Evolutionary conservation across 2,329 filamentous ascomycete genomes (phyloP).

Genomic region (Escovopsis sp.): DNA sequence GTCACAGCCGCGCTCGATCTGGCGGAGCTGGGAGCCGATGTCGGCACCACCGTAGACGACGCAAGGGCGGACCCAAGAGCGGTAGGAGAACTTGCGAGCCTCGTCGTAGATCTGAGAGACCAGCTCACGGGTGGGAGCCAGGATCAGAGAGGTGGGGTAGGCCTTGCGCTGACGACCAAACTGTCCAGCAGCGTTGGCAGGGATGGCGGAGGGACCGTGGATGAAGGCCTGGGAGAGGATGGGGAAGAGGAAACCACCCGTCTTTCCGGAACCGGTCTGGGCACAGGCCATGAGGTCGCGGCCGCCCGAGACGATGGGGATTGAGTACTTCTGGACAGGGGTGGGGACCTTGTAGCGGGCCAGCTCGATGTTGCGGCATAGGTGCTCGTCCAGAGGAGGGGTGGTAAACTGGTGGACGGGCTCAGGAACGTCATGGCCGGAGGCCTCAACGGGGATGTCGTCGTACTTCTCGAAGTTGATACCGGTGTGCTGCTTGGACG

Average conservation of each 20-base stretch:
- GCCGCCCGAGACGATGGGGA: conserved; percentile 94
- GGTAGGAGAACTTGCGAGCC: conserved; percentile 94
- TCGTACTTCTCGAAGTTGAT: conserved; percentile 99
- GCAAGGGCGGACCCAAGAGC: conserved; percentile 95
- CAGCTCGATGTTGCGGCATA: conserved; percentile 83
- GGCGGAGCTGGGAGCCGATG: conserved; percentile 92
- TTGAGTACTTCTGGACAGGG: conserved; percentile 97
- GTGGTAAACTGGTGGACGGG: conserved; percentile 82
- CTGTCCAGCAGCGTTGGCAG: conserved; percentile 48
- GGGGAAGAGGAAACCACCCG: conserved; percentile 97
- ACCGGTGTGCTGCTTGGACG: conserved; percentile 87
- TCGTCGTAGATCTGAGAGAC: conserved; percentile 98
- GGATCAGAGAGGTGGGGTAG: conserved; percentile 87
- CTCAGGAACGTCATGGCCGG: conserved; percentile 83
- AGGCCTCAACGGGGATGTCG: conserved; percentile 96
- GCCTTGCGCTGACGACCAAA: conserved; percentile 95
- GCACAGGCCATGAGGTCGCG: conserved; percentile 99
- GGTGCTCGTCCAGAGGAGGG: conserved; percentile 87
- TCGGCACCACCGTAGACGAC: conserved; percentile 99
- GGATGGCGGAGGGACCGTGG: conserved; percentile 62
- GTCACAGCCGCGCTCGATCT: conserved; percentile 95
- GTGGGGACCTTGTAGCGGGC: conserved; percentile 92
- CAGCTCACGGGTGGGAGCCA: conserved; percentile 93
- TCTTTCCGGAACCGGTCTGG: conserved; percentile 99
- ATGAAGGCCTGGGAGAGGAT: conserved; percentile 96